These are phyloP conservation scores for Medicago ruthenica DNA, from an alignment of 306 rosid genomes.

Conservation along the genomic window DNA sequence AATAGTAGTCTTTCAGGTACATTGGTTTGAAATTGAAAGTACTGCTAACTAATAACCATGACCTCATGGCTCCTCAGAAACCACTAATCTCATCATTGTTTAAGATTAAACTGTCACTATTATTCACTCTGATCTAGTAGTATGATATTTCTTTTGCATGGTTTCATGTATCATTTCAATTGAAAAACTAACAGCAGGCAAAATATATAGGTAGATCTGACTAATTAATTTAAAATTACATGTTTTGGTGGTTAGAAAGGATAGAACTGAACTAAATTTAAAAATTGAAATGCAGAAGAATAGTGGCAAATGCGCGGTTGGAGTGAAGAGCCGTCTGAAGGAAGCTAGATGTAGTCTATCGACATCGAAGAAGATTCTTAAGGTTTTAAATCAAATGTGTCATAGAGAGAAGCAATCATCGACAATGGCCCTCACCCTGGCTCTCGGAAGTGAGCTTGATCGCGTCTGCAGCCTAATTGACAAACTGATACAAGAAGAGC, in stretches of 20 bases:
- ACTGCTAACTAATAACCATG: background rate
- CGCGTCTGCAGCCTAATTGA: slow-evolving; percentile 65
- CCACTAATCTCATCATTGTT: background rate
- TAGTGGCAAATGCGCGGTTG: slow-evolving; percentile 47
- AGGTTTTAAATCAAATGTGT: slow-evolving; percentile 68
- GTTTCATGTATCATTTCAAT: background rate
- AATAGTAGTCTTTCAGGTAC: background rate
- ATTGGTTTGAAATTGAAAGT: background rate
- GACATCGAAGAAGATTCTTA: slow-evolving; percentile 81
- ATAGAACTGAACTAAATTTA: slow-evolving; percentile 39
- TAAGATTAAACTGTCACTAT: slow-evolving; percentile 16
- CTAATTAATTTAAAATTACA: background rate
- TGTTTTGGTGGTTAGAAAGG: slow-evolving; percentile 17
- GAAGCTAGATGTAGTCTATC: slow-evolving; percentile 74
- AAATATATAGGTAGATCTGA: background rate
- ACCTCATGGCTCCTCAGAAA: background rate
- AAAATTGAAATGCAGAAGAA: slow-evolving; percentile 46
- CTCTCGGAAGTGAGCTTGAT: slow-evolving; percentile 75
- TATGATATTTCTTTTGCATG: background rate
- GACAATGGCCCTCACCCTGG: slow-evolving; percentile 59
- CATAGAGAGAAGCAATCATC: slow-evolving; percentile 62
- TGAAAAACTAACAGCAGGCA: background rate
- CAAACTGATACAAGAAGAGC: slow-evolving; percentile 59
- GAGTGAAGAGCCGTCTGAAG: slow-evolving; percentile 63
- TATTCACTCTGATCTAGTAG: background rate